Evolutionary conservation across 495 filamentous ascomycete species (phyloP).

Genomic region (Hypoxylon lenormandii): DNA sequence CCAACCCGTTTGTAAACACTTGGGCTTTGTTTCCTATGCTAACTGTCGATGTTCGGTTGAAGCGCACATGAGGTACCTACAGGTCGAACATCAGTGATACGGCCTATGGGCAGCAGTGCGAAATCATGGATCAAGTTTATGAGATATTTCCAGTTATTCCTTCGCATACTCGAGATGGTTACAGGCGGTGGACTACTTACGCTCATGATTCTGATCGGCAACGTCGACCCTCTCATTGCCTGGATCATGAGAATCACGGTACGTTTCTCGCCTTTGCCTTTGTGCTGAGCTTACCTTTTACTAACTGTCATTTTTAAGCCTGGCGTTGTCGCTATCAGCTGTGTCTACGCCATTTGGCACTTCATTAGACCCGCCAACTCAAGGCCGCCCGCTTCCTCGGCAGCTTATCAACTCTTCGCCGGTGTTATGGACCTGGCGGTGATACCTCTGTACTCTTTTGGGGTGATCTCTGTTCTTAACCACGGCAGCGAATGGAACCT

Average conservation of each 20-base stretch:
- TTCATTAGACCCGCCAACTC: constrained; percentile 72
- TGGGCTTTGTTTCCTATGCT: constrained; percentile 41
- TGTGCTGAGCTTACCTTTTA: background rate
- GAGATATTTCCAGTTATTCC: constrained; percentile 71
- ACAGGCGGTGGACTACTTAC: constrained; percentile 76
- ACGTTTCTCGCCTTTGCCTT: constrained; percentile 44
- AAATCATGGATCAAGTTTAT: constrained; percentile 75
- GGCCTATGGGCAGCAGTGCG: constrained; percentile 75
- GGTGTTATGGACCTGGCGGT: constrained; percentile 75
- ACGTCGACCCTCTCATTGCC: constrained; percentile 68
- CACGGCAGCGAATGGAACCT: constrained; percentile 71
- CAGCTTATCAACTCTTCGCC: constrained; percentile 87
- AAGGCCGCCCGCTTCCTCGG: constrained; percentile 78
- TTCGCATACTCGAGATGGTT: constrained; percentile 73
- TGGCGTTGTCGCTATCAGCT: constrained; percentile 75
- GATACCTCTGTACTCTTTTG: constrained; percentile 81
- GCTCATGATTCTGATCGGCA: constrained; percentile 77
- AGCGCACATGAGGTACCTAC: constrained; percentile 54
- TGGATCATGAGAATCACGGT: constrained; percentile 86
- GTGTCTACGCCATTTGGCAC: constrained; percentile 81
- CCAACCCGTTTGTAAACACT: background rate
- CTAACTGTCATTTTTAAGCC: constrained; percentile 61
- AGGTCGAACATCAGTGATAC: constrained; percentile 48
- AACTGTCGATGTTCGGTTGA: constrained; percentile 13
- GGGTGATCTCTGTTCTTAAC: constrained; percentile 67